Evolutionary conservation across 2,329 filamentous ascomycete species (phyloP).

Genomic region (Allantophomopsis cytisporea): DNA sequence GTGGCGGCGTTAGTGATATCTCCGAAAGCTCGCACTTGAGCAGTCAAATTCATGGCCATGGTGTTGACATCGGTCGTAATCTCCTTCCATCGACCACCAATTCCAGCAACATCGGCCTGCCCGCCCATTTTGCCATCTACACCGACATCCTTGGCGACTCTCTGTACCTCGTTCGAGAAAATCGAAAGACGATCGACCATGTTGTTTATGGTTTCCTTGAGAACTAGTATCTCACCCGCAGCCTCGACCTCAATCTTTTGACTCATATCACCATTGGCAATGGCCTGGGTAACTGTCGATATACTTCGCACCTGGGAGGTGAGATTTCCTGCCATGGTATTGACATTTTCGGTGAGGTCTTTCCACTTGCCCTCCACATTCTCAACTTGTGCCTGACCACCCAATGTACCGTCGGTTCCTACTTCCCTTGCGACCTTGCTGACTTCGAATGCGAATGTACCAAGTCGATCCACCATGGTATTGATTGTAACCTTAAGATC

Average conservation of each 20-base stretch:
- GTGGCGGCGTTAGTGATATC: conserved; percentile 98
- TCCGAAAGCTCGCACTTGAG: conserved; percentile 93
- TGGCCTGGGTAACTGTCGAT: conserved; percentile 86
- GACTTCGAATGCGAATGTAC: conserved; percentile 92
- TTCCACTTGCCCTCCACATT: conserved; percentile 98
- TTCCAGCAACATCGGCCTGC: conserved; percentile 84
- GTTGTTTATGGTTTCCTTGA: conserved; percentile 97
- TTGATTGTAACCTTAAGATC: conserved; percentile 97
- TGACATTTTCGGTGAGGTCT: conserved; percentile 83
- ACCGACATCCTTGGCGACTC: conserved; percentile 90
- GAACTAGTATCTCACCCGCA: conserved; percentile 82
- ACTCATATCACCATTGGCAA: conserved; percentile 90
- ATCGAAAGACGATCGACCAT: conserved; percentile 94
- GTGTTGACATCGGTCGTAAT: conserved; percentile 52
- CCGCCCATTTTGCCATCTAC: conserved; percentile 98
- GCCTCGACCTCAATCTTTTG: conserved; percentile 92
- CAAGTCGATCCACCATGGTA: conserved; percentile 94
- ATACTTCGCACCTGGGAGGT: conserved; percentile 75
- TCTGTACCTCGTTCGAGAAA: conserved; percentile 91
- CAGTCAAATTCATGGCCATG: conserved; percentile 59
- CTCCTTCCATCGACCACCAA: conserved; percentile 94
- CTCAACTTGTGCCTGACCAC: conserved; percentile 85
- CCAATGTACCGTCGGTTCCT: conserved; percentile 87
- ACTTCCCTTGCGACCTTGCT: conserved; percentile 92
- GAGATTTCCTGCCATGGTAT: conserved; percentile 59